phyloP scores from a whole-genome alignment of 192 early-diverging fungal species.

The Rhizoclosmatium globosum region DNA sequence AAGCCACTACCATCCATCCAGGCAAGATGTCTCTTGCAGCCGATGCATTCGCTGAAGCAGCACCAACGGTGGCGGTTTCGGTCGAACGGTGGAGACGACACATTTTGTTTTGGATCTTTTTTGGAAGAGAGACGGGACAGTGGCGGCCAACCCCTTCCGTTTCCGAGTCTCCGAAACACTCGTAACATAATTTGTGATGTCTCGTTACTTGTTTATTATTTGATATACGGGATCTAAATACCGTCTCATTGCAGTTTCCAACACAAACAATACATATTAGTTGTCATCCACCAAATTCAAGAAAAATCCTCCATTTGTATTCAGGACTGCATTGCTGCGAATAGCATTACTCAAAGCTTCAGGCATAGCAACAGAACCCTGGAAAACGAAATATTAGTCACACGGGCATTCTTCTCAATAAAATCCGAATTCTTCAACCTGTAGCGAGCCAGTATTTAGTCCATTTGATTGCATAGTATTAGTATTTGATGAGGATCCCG shows the following conservation, averaged over 20 bases:
- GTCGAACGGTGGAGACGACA: conserved; percentile 28
- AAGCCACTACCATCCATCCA: conserved; percentile 58
- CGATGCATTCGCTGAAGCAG: neutral
- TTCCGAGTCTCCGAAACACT: neutral
- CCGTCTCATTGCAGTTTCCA: too few species aligned
- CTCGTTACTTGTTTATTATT: too few species aligned
- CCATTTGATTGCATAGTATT: too few species aligned
- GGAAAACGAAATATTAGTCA: neutral
- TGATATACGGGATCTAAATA: too few species aligned
- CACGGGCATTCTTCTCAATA: too few species aligned
- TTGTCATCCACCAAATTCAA: conserved; percentile 33
- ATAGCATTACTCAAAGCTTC: conserved; percentile 16
- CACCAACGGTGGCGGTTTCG: conserved; percentile 7
- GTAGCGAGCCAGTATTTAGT: too few species aligned
- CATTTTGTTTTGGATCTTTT: conserved; percentile 28
- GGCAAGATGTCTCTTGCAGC: conserved; percentile 71
- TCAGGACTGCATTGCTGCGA: conserved; percentile 16
- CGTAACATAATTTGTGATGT: too few species aligned
- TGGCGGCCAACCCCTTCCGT: too few species aligned
- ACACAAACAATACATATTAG: neutral
- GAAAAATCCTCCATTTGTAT: conserved; percentile 30
- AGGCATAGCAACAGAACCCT: conserved; percentile 4
- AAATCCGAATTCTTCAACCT: too few species aligned
- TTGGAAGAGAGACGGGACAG: neutral
- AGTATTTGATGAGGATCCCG: too few species aligned